A percentile compares a stretch with the other conserved stretches of the same genome.
These are phyloP conservation scores for Rhipidocladum racemiflorum DNA, from an alignment of 176 grass and related monocot species.

Conservation along the genomic window DNA sequence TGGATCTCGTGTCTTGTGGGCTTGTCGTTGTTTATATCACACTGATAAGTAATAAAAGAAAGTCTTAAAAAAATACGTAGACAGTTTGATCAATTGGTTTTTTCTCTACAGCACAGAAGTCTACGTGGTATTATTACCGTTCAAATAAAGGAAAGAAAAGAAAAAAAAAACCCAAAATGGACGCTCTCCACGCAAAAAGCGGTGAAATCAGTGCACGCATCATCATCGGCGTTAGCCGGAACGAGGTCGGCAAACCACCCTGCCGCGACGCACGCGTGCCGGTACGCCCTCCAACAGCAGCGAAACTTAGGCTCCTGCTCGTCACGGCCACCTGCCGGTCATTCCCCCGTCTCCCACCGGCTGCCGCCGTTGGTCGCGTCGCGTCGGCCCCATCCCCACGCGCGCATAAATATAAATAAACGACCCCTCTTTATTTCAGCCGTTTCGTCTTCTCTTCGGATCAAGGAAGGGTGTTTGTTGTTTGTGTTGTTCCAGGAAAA, in stretches of 20 bases:
- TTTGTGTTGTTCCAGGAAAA: neutral
- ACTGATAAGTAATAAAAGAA: too few species aligned
- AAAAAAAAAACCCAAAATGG: neutral
- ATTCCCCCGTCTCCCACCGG: neutral
- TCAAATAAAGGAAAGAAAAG: too few species aligned
- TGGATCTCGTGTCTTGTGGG: too few species aligned
- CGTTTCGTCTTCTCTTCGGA: conserved; percentile 32
- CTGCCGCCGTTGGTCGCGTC: neutral
- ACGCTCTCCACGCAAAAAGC: conserved; percentile 1
- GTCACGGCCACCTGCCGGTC: conserved; percentile 22
- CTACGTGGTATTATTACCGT: too few species aligned
- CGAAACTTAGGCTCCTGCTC: neutral
- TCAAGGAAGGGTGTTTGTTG: neutral
- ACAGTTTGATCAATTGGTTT: too few species aligned
- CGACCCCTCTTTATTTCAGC: neutral
- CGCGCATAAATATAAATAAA: conserved; percentile 29
- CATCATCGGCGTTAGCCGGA: neutral
- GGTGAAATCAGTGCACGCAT: conserved; percentile 21
- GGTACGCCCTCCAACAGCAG: neutral
- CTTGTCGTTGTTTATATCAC: too few species aligned
- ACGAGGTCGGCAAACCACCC: neutral
- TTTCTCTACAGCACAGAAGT: too few species aligned
- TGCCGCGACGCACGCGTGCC: neutral
- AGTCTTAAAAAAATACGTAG: too few species aligned
- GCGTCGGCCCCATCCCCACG: neutral